These are phyloP conservation scores for Cardiospermum halicacabum DNA, from an alignment of 345 rosid species.

Conservation along the genomic window DNA sequence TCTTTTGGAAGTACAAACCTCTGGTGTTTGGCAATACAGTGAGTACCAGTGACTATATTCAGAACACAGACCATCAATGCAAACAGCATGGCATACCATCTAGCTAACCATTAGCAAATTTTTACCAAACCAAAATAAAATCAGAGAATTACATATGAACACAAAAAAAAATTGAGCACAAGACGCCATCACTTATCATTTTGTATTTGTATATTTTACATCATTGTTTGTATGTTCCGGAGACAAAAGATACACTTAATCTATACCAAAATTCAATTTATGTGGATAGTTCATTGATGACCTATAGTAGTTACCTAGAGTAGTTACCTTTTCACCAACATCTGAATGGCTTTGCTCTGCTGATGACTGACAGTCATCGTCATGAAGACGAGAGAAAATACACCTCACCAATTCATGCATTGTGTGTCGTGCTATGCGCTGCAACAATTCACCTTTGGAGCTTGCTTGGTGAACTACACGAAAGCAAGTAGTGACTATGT, in stretches of 20 bases:
- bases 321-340: slow-evolving; percentile 32
- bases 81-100: too few relatives aligned
- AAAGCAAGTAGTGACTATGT: slow-evolving; percentile 60
- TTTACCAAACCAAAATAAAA: not conserved
- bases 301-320: too few relatives aligned
- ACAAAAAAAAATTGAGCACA: not conserved
- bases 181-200: not conserved
- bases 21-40: too few relatives aligned
- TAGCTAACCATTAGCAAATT: not conserved
- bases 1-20: too few relatives aligned
- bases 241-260: not conserved
- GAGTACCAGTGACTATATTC: too few relatives aligned
- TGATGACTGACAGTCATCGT: slow-evolving; percentile 22
- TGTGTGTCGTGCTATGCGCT: slow-evolving; percentile 67
- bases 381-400: slow-evolving; percentile 63
- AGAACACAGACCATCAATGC: too few relatives aligned
- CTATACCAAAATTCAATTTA: not conserved
- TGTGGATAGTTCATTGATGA: too few relatives aligned
- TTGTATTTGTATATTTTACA: not conserved
- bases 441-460: slow-evolving; percentile 68
- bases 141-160: too few relatives aligned
- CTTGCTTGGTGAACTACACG: slow-evolving; percentile 73
- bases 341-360: slow-evolving; percentile 19
- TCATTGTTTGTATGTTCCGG: not conserved
- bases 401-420: slow-evolving; percentile 73